Conservation (phyloP, 2,329 filamentous ascomycete genomes). For the Lecanicillium sp. region DNA sequence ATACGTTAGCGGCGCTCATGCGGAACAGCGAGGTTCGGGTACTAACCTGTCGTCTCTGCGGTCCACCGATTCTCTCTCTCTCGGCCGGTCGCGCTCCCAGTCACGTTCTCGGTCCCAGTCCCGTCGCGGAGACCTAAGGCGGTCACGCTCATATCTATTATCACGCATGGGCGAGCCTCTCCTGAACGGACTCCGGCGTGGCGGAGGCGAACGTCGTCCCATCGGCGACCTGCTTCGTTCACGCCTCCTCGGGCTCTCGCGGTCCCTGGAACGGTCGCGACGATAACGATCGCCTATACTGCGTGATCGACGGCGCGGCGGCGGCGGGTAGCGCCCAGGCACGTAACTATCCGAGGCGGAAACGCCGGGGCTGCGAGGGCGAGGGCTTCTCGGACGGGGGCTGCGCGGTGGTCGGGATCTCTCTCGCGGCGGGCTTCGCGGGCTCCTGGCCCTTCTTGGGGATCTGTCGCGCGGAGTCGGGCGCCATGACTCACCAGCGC, state of each 20-base stretch:
- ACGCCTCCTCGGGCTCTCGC: slow-evolving; percentile 28
- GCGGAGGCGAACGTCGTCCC: slow-evolving; percentile 4
- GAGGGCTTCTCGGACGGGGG: slow-evolving; percentile 30
- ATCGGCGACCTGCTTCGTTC: slow-evolving; percentile 28
- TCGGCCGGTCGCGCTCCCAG: slow-evolving; percentile 19
- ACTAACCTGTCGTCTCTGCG: slow-evolving; percentile 34
- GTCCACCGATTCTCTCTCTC: slow-evolving; percentile 29
- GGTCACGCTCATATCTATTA: slow-evolving; percentile 27
- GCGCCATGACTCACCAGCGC: slow-evolving; percentile 54
- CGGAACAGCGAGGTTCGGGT: background rate
- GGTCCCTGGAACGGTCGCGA: slow-evolving; percentile 32
- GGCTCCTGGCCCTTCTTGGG: slow-evolving; percentile 23
- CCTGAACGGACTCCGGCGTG: slow-evolving; percentile 20
- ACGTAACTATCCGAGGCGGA: slow-evolving; percentile 37
- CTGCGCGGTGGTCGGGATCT: slow-evolving; percentile 18
- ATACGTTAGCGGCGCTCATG: slow-evolving; percentile 9
- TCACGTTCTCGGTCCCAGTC: slow-evolving; percentile 26
- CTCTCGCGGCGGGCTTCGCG: slow-evolving; percentile 19
- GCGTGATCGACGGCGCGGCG: slow-evolving; percentile 32
- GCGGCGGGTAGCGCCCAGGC: slow-evolving; percentile 33
- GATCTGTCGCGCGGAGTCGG: slow-evolving; percentile 40
- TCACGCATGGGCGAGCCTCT: slow-evolving; percentile 30
- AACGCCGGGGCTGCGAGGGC: slow-evolving; percentile 8
- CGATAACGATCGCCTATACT: slow-evolving; percentile 34
- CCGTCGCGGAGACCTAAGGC: slow-evolving; percentile 28